Percentiles rank a stretch among this genome's conserved stretches.
Evolutionary conservation across 805 yeast species (phyloP).

Genomic region (Saccharomyces jurei): DNA sequence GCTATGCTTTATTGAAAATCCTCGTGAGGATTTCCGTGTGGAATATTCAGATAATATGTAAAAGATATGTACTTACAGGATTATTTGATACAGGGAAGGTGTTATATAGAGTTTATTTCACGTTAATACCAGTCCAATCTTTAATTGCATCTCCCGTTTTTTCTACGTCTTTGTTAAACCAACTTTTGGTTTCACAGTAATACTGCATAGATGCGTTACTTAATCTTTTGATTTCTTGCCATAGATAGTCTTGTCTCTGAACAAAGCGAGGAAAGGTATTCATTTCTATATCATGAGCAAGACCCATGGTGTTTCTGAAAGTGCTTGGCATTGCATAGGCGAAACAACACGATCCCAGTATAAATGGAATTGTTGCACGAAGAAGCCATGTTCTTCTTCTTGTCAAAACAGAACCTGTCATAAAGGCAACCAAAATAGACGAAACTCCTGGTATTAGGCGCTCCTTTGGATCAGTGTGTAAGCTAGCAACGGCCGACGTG

Average conservation of each 20-base stretch:
- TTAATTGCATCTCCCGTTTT: slow-evolving; percentile 7
- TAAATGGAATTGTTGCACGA: slow-evolving; percentile 42
- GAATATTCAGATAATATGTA: not conserved
- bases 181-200: not conserved
- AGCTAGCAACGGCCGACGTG: slow-evolving; percentile 41
- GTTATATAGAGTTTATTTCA: slow-evolving; percentile 4
- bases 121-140: slow-evolving; percentile 21
- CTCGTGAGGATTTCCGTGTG: not conserved
- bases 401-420: slow-evolving; percentile 53
- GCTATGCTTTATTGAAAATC: not conserved
- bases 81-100: not conserved
- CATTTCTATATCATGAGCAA: slow-evolving; percentile 44
- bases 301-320: slow-evolving; percentile 39
- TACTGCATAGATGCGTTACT: not conserved
- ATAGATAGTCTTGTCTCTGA: slow-evolving; percentile 18
- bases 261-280: slow-evolving; percentile 22
- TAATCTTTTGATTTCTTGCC: not conserved
- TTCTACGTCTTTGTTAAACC: slow-evolving; percentile 1
- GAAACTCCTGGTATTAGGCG: slow-evolving; percentile 50
- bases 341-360: slow-evolving; percentile 46
- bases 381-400: slow-evolving; percentile 44
- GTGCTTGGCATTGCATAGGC: slow-evolving; percentile 52
- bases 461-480: slow-evolving; percentile 48
- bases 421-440: slow-evolving; percentile 46
- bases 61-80: not conserved